These are phyloP conservation scores for Acanthamoeba healyi DNA, from an alignment of 208 protist species.

Conservation along the genomic window DNA sequence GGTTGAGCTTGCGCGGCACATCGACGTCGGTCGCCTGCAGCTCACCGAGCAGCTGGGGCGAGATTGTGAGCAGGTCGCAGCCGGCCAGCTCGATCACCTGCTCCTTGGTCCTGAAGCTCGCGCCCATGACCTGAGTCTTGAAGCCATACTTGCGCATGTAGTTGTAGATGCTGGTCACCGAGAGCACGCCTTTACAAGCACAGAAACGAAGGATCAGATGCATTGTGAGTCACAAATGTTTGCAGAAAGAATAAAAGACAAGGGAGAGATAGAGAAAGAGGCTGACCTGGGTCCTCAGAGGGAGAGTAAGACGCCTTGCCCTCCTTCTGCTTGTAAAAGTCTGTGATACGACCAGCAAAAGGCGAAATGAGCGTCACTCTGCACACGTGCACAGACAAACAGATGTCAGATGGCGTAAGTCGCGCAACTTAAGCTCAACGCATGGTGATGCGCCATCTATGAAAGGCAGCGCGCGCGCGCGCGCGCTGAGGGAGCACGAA, in stretches of 20 bases:
- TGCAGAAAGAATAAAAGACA: not conserved
- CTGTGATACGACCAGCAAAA: slow-evolving; percentile 97
- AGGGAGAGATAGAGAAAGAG: not conserved
- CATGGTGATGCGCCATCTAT: slow-evolving; percentile 83
- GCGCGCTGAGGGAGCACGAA: slow-evolving; percentile 91
- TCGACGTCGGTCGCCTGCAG: slow-evolving; percentile 88
- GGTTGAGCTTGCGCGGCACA: not conserved
- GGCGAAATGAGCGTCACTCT: slow-evolving; percentile 90
- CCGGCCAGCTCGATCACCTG: slow-evolving; percentile 96
- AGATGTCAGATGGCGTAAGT: no score
- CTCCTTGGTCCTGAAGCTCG: slow-evolving; percentile 96
- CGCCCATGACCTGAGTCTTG: slow-evolving; percentile 98
- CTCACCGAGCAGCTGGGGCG: slow-evolving; percentile 95
- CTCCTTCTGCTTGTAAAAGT: slow-evolving; percentile 94
- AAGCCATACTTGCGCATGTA: slow-evolving; percentile 98
- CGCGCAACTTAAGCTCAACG: not conserved
- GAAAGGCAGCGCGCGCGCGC: slow-evolving; percentile 97
- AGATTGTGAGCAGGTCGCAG: slow-evolving; percentile 98
- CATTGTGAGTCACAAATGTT: not conserved
- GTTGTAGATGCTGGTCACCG: slow-evolving; percentile 96
- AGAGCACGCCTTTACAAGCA: slow-evolving; percentile 91
- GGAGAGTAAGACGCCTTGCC: slow-evolving; percentile 87
- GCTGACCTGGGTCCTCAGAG: slow-evolving; percentile 91
- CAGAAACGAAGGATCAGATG: not conserved
- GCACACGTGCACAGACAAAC: no score